phyloP scores from a whole-genome alignment of 1,139 yeast species.

The Nakaseomyces nivariensis region DNA sequence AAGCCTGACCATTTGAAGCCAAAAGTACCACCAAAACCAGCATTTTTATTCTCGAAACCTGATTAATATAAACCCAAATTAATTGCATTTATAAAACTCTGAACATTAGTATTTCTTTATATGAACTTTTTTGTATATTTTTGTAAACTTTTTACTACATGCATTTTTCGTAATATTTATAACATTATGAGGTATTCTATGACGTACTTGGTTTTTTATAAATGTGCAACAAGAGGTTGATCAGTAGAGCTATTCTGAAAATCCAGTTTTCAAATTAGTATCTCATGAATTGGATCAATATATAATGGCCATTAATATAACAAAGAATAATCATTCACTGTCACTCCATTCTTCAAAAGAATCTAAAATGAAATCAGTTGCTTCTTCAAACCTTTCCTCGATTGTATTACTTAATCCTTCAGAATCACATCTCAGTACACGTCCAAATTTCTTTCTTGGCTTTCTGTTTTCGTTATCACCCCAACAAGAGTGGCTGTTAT shows the following conservation, averaged over 20 bases:
- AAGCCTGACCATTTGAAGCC: slow-evolving; percentile 22
- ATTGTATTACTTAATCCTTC: slow-evolving; percentile 72
- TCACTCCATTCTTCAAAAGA: slow-evolving; percentile 42
- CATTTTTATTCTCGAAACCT: slow-evolving; percentile 14
- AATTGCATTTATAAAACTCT: not conserved
- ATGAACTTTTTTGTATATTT: no score
- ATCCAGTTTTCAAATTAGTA: not conserved
- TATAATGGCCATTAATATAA: no score
- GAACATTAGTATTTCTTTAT: not conserved
- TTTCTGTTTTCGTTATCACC: slow-evolving; percentile 49
- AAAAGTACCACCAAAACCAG: slow-evolving; percentile 24
- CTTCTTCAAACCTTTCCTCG: slow-evolving; percentile 77
- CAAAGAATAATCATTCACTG: slow-evolving; percentile 15
- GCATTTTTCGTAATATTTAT: not conserved
- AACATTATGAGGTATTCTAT: not conserved
- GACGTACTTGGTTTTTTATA: no score
- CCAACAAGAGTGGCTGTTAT: slow-evolving; percentile 72
- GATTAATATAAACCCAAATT: not conserved
- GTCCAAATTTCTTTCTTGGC: slow-evolving; percentile 84
- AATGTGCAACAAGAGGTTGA: not conserved
- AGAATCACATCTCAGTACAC: slow-evolving; percentile 63
- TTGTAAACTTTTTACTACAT: not conserved
- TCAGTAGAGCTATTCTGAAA: not conserved
- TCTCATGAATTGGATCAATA: not conserved
- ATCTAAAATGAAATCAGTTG: slow-evolving; percentile 72